Conservation (phyloP, 192 early-diverging fungal genomes). For the Phlyctochytrium bullatum region DNA sequence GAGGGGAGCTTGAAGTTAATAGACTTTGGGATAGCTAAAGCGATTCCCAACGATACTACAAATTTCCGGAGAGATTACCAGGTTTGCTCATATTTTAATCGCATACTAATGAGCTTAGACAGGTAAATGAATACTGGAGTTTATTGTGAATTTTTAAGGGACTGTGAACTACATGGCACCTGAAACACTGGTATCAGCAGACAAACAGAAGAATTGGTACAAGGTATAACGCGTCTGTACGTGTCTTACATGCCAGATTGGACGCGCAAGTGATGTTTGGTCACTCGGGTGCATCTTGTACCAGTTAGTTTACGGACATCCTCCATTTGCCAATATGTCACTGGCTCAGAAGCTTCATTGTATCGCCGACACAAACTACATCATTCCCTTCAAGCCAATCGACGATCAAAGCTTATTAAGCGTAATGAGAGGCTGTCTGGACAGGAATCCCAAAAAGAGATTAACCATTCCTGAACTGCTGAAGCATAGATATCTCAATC, state of each 20-base stretch:
- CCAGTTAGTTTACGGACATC: slow-evolving; percentile 81
- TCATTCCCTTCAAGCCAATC: slow-evolving; percentile 62
- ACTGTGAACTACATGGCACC: slow-evolving; percentile 97
- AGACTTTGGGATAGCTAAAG: slow-evolving; percentile 98
- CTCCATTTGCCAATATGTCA: slow-evolving; percentile 77
- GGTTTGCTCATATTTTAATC: too few relatives aligned
- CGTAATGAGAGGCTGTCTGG: slow-evolving; percentile 69
- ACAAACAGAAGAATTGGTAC: slow-evolving; percentile 25
- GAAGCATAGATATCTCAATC: slow-evolving; percentile 28
- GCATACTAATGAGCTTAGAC: too few relatives aligned
- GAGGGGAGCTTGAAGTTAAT: slow-evolving; percentile 86
- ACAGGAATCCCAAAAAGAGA: slow-evolving; percentile 62
- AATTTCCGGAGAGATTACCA: slow-evolving; percentile 87
- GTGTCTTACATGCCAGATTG: slow-evolving; percentile 49
- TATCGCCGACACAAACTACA: slow-evolving; percentile 68
- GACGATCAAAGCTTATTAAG: slow-evolving; percentile 40
- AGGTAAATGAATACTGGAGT: slow-evolving; percentile 2
- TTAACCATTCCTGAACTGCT: slow-evolving; percentile 69
- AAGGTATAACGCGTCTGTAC: slow-evolving; percentile 14
- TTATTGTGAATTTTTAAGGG: slow-evolving; percentile 44
- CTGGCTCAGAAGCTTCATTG: slow-evolving; percentile 64
- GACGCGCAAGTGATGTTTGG: slow-evolving; percentile 83
- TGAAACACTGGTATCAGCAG: slow-evolving; percentile 66
- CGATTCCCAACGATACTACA: slow-evolving; percentile 89
- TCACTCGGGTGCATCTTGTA: slow-evolving; percentile 91